Percentiles rank a stretch among this genome's conserved stretches.
Conservation (phyloP, 2,329 filamentous ascomycete species). For the Fusarium dimerum region DNA sequence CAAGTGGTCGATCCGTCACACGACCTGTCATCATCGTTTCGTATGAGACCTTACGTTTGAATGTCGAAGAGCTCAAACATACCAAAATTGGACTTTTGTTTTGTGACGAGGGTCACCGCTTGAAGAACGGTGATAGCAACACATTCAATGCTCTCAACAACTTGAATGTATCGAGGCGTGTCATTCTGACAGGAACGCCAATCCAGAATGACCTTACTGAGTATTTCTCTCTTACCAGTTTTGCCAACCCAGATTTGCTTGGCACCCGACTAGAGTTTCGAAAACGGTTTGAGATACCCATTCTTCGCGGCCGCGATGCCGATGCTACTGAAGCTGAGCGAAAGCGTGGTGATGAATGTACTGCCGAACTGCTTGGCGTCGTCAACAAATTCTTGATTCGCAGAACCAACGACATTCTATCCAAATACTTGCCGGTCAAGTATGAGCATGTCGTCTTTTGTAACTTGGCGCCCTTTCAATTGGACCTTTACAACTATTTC, state of each 20-base stretch:
- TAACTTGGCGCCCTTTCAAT: slow-evolving; percentile 88
- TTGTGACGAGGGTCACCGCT: slow-evolving; percentile 92
- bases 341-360: slow-evolving; percentile 78
- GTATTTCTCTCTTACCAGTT: slow-evolving; percentile 94
- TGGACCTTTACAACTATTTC: slow-evolving; percentile 94
- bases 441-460: slow-evolving; percentile 99
- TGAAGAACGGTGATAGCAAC: slow-evolving; percentile 96
- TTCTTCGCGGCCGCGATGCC: slow-evolving; percentile 87
- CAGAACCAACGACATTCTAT: slow-evolving; percentile 94
- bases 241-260: slow-evolving; percentile 90
- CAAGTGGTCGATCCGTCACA: slow-evolving; percentile 84
- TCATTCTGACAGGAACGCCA: slow-evolving; percentile 94
- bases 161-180: slow-evolving; percentile 84
- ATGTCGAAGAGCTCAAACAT: slow-evolving; percentile 86
- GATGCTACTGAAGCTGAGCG: slow-evolving; percentile 82
- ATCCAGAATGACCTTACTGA: slow-evolving; percentile 99
- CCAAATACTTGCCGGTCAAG: slow-evolving; percentile 96
- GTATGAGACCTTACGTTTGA: slow-evolving; percentile 90
- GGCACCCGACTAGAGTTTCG: slow-evolving; percentile 89
- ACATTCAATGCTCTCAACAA: slow-evolving; percentile 91
- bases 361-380: slow-evolving; percentile 75
- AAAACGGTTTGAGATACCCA: slow-evolving; percentile 91
- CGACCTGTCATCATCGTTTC: slow-evolving; percentile 96
- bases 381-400: slow-evolving; percentile 99
- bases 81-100: slow-evolving; percentile 90